A percentile compares a stretch with the other conserved stretches of the same genome.
These are phyloP conservation scores for Boletus smithii DNA, from an alignment of 1,284 basidiomycete genomes.

Conservation along the genomic window DNA sequence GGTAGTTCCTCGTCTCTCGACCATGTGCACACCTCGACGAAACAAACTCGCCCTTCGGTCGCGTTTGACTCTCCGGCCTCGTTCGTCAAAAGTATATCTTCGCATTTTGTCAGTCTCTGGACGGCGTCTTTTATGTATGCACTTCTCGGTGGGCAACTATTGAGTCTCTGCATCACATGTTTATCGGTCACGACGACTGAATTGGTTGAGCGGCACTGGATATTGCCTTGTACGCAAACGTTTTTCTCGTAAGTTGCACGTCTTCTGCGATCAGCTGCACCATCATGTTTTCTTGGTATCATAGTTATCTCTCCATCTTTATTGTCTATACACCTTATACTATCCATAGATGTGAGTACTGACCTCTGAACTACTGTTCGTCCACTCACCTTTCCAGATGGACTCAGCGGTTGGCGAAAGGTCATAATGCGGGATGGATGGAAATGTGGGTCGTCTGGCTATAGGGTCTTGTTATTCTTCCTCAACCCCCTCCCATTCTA, in stretches of 20 bases:
- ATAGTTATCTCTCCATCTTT: conserved; percentile 75
- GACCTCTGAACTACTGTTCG: neutral
- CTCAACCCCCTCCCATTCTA: conserved; percentile 26
- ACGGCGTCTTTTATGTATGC: conserved; percentile 30
- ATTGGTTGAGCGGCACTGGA: conserved; percentile 64
- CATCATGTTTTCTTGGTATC: conserved; percentile 1
- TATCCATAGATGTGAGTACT: conserved; percentile 63
- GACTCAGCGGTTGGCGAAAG: conserved; percentile 70
- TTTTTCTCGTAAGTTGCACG: conserved; percentile 64
- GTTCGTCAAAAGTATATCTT: conserved; percentile 17
- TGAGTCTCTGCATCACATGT: conserved; percentile 27
- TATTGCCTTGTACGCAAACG: conserved; percentile 73
- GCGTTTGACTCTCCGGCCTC: conserved; percentile 23
- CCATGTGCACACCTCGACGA: neutral
- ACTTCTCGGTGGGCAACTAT: conserved; percentile 28
- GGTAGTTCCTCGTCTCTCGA: neutral
- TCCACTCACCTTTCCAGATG: conserved; percentile 47
- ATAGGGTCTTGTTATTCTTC: neutral
- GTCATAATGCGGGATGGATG: conserved; percentile 74
- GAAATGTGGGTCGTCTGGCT: conserved; percentile 61
- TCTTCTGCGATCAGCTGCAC: neutral
- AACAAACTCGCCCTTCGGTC: conserved; percentile 16
- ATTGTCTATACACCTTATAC: conserved; percentile 79
- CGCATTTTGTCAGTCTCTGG: conserved; percentile 29
- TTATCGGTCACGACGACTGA: conserved; percentile 64